Evolutionary conservation across 345 rosid species (phyloP).

Genomic region (Murraya paniculata): DNA sequence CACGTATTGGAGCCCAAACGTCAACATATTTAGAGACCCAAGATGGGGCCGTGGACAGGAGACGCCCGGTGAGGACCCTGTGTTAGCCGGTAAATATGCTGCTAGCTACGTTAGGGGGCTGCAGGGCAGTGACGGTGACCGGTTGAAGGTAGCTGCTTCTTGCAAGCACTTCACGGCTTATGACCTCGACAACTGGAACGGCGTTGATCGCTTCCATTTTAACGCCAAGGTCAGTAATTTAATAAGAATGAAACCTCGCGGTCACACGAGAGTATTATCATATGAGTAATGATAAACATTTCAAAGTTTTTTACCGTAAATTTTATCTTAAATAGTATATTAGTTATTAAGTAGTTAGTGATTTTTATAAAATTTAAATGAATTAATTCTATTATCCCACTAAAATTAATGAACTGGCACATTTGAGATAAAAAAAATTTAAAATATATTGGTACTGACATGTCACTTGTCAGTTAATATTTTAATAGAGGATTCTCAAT

Average conservation of each 20-base stretch:
- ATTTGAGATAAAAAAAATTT: too few relatives aligned
- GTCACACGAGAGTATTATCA: too few relatives aligned
- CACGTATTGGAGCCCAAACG: conserved; percentile 80
- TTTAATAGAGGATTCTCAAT: too few relatives aligned
- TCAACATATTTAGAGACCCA: conserved; percentile 78
- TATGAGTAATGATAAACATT: too few relatives aligned
- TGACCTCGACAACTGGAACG: conserved; percentile 88
- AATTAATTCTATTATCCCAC: too few relatives aligned
- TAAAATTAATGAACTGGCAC: too few relatives aligned
- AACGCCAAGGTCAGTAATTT: conserved; percentile 56
- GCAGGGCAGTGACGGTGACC: conserved; percentile 55
- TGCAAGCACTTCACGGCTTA: conserved; percentile 94
- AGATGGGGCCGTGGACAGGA: conserved; percentile 95
- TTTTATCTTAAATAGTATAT: too few relatives aligned
- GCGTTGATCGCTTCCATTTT: conserved; percentile 68
- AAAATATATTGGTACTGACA: too few relatives aligned
- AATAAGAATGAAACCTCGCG: background rate
- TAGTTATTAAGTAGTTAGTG: fast-evolving
- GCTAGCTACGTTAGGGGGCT: conserved; percentile 76
- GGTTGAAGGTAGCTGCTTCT: conserved; percentile 77
- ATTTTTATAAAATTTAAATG: too few relatives aligned
- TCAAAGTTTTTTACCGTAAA: too few relatives aligned
- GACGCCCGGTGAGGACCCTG: conserved; percentile 91
- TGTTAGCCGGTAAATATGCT: conserved; percentile 65
- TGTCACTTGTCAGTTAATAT: too few relatives aligned